phyloP scores from a whole-genome alignment of 129 eudicot genomes.

The Saposhnikovia divaricata region DNA sequence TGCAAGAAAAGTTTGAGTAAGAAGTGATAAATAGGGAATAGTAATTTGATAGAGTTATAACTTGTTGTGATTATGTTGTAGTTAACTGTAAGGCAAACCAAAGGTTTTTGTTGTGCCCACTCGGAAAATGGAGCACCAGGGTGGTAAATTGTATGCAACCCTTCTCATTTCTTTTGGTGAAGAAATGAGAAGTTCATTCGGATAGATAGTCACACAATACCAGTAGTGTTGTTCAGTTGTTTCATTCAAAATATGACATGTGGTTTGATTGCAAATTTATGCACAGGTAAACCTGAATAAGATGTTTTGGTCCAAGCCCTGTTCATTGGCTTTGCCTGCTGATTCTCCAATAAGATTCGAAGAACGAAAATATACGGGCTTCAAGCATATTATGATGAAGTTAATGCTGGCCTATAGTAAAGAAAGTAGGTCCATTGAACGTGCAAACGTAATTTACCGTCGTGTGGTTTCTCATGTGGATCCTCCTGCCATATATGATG shows the following conservation, averaged over 20 bases:
- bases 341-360: slow-evolving; percentile 49
- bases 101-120: neutral
- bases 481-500: slow-evolving; percentile 75
- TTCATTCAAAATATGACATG: neutral
- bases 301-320: slow-evolving; percentile 52
- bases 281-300: slow-evolving; percentile 45
- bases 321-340: slow-evolving; percentile 52
- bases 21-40: neutral
- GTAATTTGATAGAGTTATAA: neutral
- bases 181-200: neutral
- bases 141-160: neutral
- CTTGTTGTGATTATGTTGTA: neutral
- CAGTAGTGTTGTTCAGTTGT: neutral
- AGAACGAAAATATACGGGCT: slow-evolving; percentile 64
- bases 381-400: slow-evolving; percentile 52
- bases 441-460: slow-evolving; percentile 67
- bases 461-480: slow-evolving; percentile 72
- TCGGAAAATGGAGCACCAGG: neutral
- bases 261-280: neutral
- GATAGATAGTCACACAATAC: neutral
- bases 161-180: neutral
- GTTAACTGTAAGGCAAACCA: neutral
- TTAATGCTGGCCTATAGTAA: slow-evolving; percentile 76
- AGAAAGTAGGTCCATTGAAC: slow-evolving; percentile 77
- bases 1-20: neutral